These are phyloP conservation scores for Simplicillium aogashimaense DNA, from an alignment of 2,329 filamentous ascomycete genomes.

Conservation along the genomic window DNA sequence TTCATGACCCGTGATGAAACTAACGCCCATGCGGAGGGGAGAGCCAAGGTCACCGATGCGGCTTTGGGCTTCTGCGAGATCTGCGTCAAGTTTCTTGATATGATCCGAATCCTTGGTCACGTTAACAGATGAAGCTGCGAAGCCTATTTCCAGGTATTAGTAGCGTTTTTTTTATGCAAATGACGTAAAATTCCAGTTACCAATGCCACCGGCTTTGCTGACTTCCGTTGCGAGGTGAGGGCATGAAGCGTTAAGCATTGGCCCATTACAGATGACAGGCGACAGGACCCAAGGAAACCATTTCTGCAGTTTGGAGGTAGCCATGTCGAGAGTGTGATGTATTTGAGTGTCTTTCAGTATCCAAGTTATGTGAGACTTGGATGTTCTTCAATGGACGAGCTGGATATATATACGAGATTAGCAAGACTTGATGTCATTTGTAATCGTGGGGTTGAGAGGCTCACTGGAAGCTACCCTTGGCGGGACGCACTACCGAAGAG, in stretches of 20 bases:
- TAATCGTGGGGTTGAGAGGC: not conserved
- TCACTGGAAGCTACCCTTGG: too few relatives aligned
- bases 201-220: conserved; percentile 26
- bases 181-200: conserved; percentile 12
- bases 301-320: conserved; percentile 12
- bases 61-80: conserved; percentile 17
- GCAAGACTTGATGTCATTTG: not conserved
- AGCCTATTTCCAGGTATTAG: conserved; percentile 14
- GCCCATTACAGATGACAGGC: conserved; percentile 23
- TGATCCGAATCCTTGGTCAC: conserved; percentile 18
- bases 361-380: too few relatives aligned
- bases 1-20: conserved; percentile 46
- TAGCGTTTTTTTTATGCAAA: not conserved
- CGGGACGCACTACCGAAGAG: too few relatives aligned
- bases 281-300: conserved; percentile 19
- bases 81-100: conserved; percentile 19
- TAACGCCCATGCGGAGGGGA: conserved; percentile 44
- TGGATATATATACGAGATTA: not conserved
- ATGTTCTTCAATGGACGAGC: too few relatives aligned
- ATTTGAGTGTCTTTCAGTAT: not conserved
- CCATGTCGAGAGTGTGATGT: conserved; percentile 11
- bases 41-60: conserved; percentile 16
- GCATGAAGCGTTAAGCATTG: conserved; percentile 23
- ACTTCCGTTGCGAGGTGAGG: conserved; percentile 26
- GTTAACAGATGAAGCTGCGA: conserved; percentile 21